Percentiles rank a stretch among this genome's conserved stretches.
Evolutionary conservation across 2,329 filamentous ascomycete genomes (phyloP).

Genomic region (Fusarium sp.): DNA sequence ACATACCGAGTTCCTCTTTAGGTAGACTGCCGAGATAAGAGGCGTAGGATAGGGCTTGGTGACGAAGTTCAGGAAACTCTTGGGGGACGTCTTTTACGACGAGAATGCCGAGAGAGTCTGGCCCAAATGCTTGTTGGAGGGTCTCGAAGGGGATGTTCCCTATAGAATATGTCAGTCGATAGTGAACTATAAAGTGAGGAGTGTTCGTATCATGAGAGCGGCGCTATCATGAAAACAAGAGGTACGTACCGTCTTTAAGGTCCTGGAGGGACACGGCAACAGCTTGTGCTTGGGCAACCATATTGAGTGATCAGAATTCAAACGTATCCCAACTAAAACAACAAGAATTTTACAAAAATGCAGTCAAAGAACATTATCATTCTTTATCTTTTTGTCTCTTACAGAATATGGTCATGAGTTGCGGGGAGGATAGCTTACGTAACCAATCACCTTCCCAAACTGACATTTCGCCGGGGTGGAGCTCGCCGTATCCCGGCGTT

Average conservation of each 20-base stretch:
- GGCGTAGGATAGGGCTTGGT: constrained; percentile 84
- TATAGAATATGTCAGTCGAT: constrained; percentile 52
- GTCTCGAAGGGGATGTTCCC: constrained; percentile 77
- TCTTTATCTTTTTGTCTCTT: constrained; percentile 19
- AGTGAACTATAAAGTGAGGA: background rate
- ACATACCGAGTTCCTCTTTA: constrained; percentile 76
- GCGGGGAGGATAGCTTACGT: constrained; percentile 46
- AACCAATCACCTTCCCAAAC: constrained; percentile 41
- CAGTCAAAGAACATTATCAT: constrained; percentile 1
- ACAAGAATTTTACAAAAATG: background rate
- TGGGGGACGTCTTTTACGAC: constrained; percentile 88
- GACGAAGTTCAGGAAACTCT: constrained; percentile 79
- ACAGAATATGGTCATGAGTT: constrained; percentile 24
- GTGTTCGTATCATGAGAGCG: constrained; percentile 13
- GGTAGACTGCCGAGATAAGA: constrained; percentile 91
- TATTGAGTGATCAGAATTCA: constrained; percentile 40
- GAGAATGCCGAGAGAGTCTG: constrained; percentile 90
- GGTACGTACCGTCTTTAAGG: constrained; percentile 68
- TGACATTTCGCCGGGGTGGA: constrained; percentile 45
- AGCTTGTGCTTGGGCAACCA: constrained; percentile 67
- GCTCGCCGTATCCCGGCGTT: constrained; percentile 53
- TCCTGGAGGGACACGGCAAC: constrained; percentile 75
- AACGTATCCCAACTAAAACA: background rate
- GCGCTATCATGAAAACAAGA: constrained; percentile 26
- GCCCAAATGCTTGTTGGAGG: constrained; percentile 87